A percentile compares a stretch with the other conserved stretches of the same genome.
phyloP scores from a whole-genome alignment of 352 stramenopile species.

The Phytophthora pluvialis region DNA sequence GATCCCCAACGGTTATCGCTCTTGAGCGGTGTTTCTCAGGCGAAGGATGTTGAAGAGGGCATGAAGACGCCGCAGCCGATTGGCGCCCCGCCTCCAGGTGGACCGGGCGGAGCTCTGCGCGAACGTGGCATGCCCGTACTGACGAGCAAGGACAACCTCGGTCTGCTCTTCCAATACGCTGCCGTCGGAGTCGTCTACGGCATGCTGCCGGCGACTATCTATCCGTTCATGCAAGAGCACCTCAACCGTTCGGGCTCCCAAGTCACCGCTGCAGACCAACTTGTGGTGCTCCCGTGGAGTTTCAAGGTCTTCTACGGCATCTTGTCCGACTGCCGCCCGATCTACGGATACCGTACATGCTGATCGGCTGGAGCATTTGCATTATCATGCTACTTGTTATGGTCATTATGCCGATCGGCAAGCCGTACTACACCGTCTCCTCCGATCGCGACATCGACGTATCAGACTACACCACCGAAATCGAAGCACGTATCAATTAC shows the following conservation, averaged over 20 bases:
- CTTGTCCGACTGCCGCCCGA: constrained; percentile 40
- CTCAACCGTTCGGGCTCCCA: constrained; percentile 49
- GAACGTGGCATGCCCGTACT: constrained; percentile 32
- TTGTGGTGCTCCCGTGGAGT: constrained; percentile 56
- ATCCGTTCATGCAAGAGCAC: constrained; percentile 49
- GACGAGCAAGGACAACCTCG: constrained; percentile 41
- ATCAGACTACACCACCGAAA: constrained; percentile 32
- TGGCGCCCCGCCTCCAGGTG: background rate
- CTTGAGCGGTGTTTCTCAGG: constrained; percentile 16
- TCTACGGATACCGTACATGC: constrained; percentile 66
- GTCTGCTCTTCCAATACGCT: constrained; percentile 49
- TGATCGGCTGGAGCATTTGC: constrained; percentile 57
- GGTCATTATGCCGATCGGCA: constrained; percentile 37
- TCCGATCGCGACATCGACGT: constrained; percentile 25
- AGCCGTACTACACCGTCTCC: constrained; percentile 54
- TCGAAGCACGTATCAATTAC: constrained; percentile 41
- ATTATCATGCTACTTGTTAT: constrained; percentile 57
- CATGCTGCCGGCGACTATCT: constrained; percentile 46
- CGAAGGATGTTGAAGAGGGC: constrained; percentile 24
- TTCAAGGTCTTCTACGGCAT: constrained; percentile 48
- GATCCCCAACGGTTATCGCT: constrained; percentile 28
- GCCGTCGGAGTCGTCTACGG: constrained; percentile 47
- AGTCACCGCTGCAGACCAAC: constrained; percentile 41
- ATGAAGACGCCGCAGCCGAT: constrained; percentile 33
- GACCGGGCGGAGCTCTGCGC: constrained; percentile 35